These are phyloP conservation scores for Apostasia ramifera DNA, from an alignment of 106 monocot species.

Conservation along the genomic window DNA sequence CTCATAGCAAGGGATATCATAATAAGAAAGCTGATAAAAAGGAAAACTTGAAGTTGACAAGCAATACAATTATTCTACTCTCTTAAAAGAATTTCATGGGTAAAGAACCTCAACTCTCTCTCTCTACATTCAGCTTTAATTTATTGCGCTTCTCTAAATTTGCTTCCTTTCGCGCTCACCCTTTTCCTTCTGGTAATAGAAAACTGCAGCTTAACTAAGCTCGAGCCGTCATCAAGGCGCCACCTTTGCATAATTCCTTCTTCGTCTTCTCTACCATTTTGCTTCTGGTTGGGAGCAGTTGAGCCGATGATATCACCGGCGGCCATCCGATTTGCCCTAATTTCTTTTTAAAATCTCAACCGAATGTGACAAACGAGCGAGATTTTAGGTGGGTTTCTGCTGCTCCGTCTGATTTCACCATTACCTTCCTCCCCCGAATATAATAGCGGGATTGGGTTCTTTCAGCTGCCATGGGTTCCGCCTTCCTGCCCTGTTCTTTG, in stretches of 20 bases:
- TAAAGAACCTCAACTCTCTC: not conserved
- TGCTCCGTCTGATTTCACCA: not conserved
- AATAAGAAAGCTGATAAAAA: too few species aligned
- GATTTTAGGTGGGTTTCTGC: constrained; percentile 2
- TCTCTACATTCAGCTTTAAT: not conserved
- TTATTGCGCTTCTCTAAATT: not conserved
- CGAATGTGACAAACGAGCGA: constrained; percentile 2
- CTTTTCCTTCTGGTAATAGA: constrained; percentile 1
- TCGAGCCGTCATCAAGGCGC: constrained; percentile 3
- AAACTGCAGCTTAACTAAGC: constrained; percentile 1
- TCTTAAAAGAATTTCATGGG: too few species aligned
- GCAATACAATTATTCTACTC: too few species aligned
- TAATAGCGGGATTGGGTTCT: not conserved
- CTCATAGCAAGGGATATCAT: too few species aligned
- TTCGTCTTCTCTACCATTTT: not conserved
- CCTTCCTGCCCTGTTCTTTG: not conserved
- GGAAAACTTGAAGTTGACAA: too few species aligned
- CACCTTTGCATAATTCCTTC: not conserved
- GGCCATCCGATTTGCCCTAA: not conserved
- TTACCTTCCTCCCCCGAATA: too few species aligned
- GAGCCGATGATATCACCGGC: constrained; percentile 12
- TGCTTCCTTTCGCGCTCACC: not conserved
- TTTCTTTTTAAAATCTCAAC: not conserved
- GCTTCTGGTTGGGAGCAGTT: constrained; percentile 26
- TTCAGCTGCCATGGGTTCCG: not conserved